Percentiles rank a stretch among this genome's conserved stretches.
Evolutionary conservation across 2,329 filamentous ascomycete genomes (phyloP).

Genomic region (Penicillium freii): DNA sequence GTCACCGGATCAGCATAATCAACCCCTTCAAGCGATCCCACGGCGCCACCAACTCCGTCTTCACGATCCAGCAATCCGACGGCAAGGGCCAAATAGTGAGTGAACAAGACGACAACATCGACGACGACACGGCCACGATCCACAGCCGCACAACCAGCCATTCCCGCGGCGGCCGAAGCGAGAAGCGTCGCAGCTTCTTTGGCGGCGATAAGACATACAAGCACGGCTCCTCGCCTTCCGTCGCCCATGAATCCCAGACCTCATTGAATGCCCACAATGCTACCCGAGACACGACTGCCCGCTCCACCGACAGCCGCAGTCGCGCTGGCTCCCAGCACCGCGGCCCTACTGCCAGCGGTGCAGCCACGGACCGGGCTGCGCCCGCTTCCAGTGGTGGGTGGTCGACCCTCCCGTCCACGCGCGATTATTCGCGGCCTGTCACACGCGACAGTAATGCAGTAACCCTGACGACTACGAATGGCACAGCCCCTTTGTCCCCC

Average conservation of each 20-base stretch:
- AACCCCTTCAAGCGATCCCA: constrained; percentile 46
- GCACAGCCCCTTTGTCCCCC: constrained; percentile 29
- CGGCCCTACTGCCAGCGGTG: constrained; percentile 19
- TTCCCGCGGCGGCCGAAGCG: constrained; percentile 35
- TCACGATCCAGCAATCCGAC: constrained; percentile 33
- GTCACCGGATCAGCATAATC: constrained; percentile 44
- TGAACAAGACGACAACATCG: constrained; percentile 23
- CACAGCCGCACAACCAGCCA: constrained; percentile 39
- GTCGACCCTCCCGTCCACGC: constrained; percentile 37
- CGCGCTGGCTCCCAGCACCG: constrained; percentile 31
- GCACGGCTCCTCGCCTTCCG: constrained; percentile 34
- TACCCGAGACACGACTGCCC: constrained; percentile 28
- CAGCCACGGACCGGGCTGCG: constrained; percentile 17
- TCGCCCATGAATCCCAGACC: constrained; percentile 27
- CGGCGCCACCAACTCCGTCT: constrained; percentile 35
- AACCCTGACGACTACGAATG: constrained; percentile 11
- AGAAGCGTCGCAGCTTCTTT: constrained; percentile 44
- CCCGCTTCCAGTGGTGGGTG: constrained; percentile 31
- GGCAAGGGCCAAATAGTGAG: constrained; percentile 22
- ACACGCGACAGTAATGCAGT: constrained; percentile 31
- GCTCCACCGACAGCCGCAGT: constrained; percentile 32
- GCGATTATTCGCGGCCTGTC: constrained; percentile 35
- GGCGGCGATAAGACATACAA: constrained; percentile 35
- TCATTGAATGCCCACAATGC: constrained; percentile 27
- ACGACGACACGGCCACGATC: constrained; percentile 39